Conservation (phyloP, 441 rosid genomes). For the Euphorbia schlechtendalii region DNA sequence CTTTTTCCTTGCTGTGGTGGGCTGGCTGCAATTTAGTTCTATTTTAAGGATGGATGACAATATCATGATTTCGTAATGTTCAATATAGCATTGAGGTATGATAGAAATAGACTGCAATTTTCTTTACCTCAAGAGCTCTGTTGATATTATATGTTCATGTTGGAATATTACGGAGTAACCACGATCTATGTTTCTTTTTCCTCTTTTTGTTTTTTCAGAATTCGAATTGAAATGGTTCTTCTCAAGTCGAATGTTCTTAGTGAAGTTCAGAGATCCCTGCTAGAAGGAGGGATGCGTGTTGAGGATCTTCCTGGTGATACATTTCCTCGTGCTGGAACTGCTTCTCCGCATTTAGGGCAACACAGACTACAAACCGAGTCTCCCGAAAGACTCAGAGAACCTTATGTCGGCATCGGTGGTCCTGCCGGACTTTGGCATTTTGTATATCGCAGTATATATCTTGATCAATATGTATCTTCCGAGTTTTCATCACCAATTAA, state of each 20-base stretch:
- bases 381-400: slow-evolving; percentile 44
- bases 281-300: slow-evolving; percentile 90
- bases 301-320: slow-evolving; percentile 76
- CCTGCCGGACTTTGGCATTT: slow-evolving; percentile 97
- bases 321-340: slow-evolving; percentile 38
- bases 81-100: neutral
- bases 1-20: neutral
- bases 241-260: slow-evolving; percentile 80
- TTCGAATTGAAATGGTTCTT: slow-evolving; percentile 70
- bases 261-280: slow-evolving; percentile 75
- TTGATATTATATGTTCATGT: neutral
- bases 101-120: neutral
- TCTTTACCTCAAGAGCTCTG: neutral
- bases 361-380: slow-evolving; percentile 37
- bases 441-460: slow-evolving; percentile 85
- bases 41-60: neutral
- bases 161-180: slow-evolving; percentile 2
- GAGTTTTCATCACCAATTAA: slow-evolving; percentile 83
- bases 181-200: slow-evolving; percentile 1
- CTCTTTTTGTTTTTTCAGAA: slow-evolving; percentile 31
- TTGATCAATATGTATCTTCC: slow-evolving; percentile 88
- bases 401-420: slow-evolving; percentile 69
- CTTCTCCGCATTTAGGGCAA: slow-evolving; percentile 44
- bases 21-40: neutral
- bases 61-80: neutral